Percentiles rank a stretch among this genome's conserved stretches.
These are phyloP conservation scores for Phaeosphaeria sp. DNA, from an alignment of 2,329 filamentous ascomycete species.

Conservation along the genomic window DNA sequence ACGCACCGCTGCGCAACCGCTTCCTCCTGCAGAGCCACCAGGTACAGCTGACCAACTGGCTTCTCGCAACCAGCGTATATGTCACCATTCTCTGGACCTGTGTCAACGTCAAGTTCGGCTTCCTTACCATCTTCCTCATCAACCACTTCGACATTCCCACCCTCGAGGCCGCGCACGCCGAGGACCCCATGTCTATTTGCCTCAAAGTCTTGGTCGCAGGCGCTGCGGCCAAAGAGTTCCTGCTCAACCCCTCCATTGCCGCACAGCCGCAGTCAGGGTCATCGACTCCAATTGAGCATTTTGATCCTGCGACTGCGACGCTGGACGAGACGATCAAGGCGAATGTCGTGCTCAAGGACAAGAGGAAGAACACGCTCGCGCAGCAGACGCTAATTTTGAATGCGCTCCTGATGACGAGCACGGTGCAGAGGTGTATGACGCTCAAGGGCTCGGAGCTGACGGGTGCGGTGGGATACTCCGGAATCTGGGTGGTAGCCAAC, in stretches of 20 bases:
- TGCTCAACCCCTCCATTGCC: slow-evolving; percentile 74
- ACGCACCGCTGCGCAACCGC: slow-evolving; percentile 52
- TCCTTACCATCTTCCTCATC: slow-evolving; percentile 73
- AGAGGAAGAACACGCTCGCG: slow-evolving; percentile 67
- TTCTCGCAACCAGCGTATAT: slow-evolving; percentile 77
- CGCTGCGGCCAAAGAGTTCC: slow-evolving; percentile 73
- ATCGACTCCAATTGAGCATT: slow-evolving; percentile 58
- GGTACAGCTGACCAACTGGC: slow-evolving; percentile 63
- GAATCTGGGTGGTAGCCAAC: slow-evolving; percentile 74
- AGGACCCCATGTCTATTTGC: slow-evolving; percentile 57
- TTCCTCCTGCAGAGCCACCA: slow-evolving; percentile 48
- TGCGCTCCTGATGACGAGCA: slow-evolving; percentile 57
- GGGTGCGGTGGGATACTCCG: slow-evolving; percentile 76
- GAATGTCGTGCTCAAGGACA: slow-evolving; percentile 75
- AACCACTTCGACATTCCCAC: slow-evolving; percentile 76
- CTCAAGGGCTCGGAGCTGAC: slow-evolving; percentile 72
- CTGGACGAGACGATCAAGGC: slow-evolving; percentile 73
- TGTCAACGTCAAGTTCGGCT: slow-evolving; percentile 69
- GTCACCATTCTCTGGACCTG: slow-evolving; percentile 68
- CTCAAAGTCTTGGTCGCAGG: slow-evolving; percentile 71
- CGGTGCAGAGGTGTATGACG: slow-evolving; percentile 70
- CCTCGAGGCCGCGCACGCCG: slow-evolving; percentile 70
- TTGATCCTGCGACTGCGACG: slow-evolving; percentile 69
- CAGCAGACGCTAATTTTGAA: slow-evolving; percentile 61
- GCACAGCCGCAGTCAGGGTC: slow-evolving; percentile 58